Evolutionary conservation across 257 asterid species (phyloP).

Genomic region (Capsicum baccatum): DNA sequence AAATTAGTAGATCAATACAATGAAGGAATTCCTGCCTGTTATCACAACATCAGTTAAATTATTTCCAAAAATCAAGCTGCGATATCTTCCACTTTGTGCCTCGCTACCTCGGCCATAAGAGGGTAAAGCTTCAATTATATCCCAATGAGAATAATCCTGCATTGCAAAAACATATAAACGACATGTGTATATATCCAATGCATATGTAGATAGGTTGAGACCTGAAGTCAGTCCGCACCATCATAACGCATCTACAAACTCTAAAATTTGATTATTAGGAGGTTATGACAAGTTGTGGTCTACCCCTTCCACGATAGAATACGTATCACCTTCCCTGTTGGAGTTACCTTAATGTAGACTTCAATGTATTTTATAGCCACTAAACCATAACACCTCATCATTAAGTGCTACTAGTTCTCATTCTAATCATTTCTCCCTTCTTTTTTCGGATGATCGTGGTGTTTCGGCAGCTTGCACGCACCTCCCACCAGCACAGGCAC

Average conservation of each 20-base stretch:
- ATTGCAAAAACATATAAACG: neutral
- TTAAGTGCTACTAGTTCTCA: neutral
- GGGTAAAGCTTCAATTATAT: constrained; percentile 71
- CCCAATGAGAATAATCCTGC: constrained; percentile 75
- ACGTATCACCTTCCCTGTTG: neutral
- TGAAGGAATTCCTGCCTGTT: constrained; percentile 50
- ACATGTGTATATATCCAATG: constrained; percentile 16
- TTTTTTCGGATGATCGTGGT: neutral
- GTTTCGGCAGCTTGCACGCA: neutral
- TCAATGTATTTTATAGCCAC: neutral
- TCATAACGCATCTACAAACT: neutral
- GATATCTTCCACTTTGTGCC: constrained; percentile 66
- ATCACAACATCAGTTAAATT: constrained; percentile 72
- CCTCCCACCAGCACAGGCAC: neutral
- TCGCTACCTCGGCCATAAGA: constrained; percentile 75
- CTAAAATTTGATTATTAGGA: neutral
- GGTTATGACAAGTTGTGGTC: neutral
- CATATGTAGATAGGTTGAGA: constrained; percentile 6
- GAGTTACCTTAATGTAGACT: constrained; percentile 13
- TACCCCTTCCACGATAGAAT: neutral
- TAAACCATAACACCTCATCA: neutral
- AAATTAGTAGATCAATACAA: constrained; percentile 8
- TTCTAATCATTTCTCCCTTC: neutral
- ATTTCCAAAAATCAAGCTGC: constrained; percentile 65
- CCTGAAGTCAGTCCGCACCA: neutral